Evolutionary conservation across 1,139 yeast genomes (phyloP), one percentile per base, ranked within the genome.

Genomic region (Scheffersomyces quercinus): DNA sequence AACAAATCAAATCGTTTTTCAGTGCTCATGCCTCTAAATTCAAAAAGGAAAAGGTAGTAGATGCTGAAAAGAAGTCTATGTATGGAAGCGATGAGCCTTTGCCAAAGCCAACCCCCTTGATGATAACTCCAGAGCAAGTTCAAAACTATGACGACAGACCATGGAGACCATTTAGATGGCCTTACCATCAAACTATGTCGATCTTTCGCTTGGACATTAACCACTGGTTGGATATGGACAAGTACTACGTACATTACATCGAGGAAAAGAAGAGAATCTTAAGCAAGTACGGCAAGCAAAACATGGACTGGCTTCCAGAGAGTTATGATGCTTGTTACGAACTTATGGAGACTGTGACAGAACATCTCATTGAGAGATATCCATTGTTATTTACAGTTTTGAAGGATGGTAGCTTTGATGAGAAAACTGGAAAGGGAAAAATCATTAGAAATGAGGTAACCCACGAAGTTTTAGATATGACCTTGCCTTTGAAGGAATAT

Each of bases 161-260:
- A 11, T 85, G 91, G 90, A 72, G 91, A 61, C 89, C 90, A 3
- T 85, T 85, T 64, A 69, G 90, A 56, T 83, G 87, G 85, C 90
- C 90, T 16, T 84, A 84, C 57, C 89, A 84, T 59, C 91, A 85
- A 62, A 85, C 90, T 1, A 85, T 85, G 91, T 79, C 86, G 11
- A 82, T 84, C 41, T 83, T 75, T 67, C 81, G 81, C 58, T 71
- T 85, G 30, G 88, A 84, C 54, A 70, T 83, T 29, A 82, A 84
- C 59, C 88, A 85, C 59, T 85, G 90, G 91, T 67, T 85, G 45
- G 90, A 84, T 55, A 85, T 85, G 90, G 90, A 85, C 60, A 83
- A 82, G 59, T 84, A 82, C 63, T 85, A 83, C 57, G 69, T 81
- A 60, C 83, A 82, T 48, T 85, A 83, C 54, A 74, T 83, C 42